Evolutionary conservation across 495 filamentous ascomycete species (phyloP), one percentile per base, ranked within the genome.

Genomic region (Articulospora tetracladia): DNA sequence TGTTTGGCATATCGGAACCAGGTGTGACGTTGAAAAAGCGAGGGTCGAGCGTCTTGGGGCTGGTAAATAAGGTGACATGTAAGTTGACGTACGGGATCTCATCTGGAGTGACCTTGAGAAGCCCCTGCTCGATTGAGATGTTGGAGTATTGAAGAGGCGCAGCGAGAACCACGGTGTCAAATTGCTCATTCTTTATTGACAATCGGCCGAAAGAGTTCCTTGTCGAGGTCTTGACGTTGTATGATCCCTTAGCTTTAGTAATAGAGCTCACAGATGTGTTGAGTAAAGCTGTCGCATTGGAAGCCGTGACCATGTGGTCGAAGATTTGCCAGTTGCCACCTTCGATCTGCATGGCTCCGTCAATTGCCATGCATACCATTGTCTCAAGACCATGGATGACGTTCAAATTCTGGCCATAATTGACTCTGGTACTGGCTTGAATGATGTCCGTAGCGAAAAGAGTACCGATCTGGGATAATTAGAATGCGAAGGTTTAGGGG

Each of bases 241-340:
- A 85, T 44, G 72, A 79, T 7, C 72, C 64, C 51, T 82, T 61
- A 10, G 48, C 23, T 39, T 81, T 82, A 13, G 69, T 59, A 44
- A 95, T 81, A 0, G 70, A 75, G 1, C 77, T 77, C 0, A 97
- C 91, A 2, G 83, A 80, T 0, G 88, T 89, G 65, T 93, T 88
- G n/a, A 95, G 73, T 3, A 72, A 70, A 3, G 91, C 55, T 6
- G 79, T 69, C 1, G 89, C 87, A 1, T 75, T 70, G 8, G 90
- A 83, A 3, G 76, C 73, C 34, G 85, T 76, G 12, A 91, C 73
- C 89, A 96, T 97, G 20, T 82, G 77, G 1, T 84, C 81, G 67
- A 99, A 99, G 44, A 98, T 97, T 69, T 84, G 86, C 93, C 92
- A 99, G 66, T 99, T 99, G 1, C 94, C 94, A 1, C 93, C 92